Base-by-base conservation (phyloP, 2,329 filamentous ascomycete genomes). In the Fusarium hainanense region DNA sequence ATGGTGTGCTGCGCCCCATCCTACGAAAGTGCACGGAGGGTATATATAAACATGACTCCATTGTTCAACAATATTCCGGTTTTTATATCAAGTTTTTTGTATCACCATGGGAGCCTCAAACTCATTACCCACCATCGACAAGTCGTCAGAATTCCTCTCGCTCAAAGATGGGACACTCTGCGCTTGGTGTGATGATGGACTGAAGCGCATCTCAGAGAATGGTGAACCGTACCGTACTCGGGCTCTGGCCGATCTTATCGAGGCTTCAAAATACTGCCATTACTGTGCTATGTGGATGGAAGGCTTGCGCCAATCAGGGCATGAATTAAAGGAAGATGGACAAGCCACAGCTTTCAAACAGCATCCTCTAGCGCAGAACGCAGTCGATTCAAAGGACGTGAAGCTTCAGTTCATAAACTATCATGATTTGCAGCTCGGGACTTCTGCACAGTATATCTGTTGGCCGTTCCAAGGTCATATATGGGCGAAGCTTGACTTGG, bases 1-100 rank as follows among this genome's bases (percentile, higher is more conserved):
- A 32, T 43, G 20, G 42, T 27, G 34, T 32, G 37, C 58, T 62
- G 41, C 58, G 46, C 46, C 58, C 30, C 54, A 59, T 59, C 40
- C 18, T 58, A 4, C 27, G n/a, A 12, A 12, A 63, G 34, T 37
- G 34, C 10, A 37, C 34, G 18, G 34, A n/a, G 34, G 10, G n/a
- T 12, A 37, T n/a, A 37, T 37, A 37, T 37, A 7, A 12, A 7
- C 6, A 6, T n/a, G 6, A 18, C 18, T 37, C 34, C 34, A 4
- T 18, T 7, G 6, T 37, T 37, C 3, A n/a, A n/a, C 10, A 37
- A 12, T n/a, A n/a, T n/a, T n/a, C n/a, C n/a, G n/a, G n/a, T n/a
- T n/a, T n/a, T n/a, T n/a, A n/a, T n/a, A n/a, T n/a, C n/a, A n/a
- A n/a, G n/a, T n/a, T n/a, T n/a, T n/a, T n/a, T n/a, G n/a, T n/a